Evolutionary conservation across 2,329 filamentous ascomycete genomes (phyloP).

Genomic region (Fusarium palustre): DNA sequence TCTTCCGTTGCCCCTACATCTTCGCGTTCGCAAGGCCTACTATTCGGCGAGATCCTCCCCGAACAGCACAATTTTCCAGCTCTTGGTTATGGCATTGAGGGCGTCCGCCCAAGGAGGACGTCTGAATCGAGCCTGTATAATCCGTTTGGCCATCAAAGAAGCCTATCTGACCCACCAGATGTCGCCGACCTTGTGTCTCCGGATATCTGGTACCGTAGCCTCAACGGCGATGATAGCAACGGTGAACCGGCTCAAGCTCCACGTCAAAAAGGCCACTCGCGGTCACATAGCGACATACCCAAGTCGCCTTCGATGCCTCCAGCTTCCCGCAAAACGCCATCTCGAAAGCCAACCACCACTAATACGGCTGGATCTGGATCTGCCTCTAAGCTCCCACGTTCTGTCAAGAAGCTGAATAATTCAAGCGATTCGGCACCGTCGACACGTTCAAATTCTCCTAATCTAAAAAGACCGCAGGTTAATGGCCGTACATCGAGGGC

Average conservation of each 20-base stretch:
- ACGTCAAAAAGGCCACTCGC: conserved; percentile 54
- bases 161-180: conserved; percentile 66
- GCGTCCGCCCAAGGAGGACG: conserved; percentile 67
- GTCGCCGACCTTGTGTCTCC: conserved; percentile 71
- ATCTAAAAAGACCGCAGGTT: conserved; percentile 56
- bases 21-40: conserved; percentile 62
- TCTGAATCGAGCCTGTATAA: conserved; percentile 77
- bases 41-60: conserved; percentile 82
- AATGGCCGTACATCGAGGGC: conserved; percentile 56
- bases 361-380: conserved; percentile 45
- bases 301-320: conserved; percentile 51
- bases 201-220: conserved; percentile 71
- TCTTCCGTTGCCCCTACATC: conserved; percentile 50
- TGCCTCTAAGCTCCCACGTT: conserved; percentile 60
- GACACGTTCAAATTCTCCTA: conserved; percentile 68
- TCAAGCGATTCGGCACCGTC: conserved; percentile 61
- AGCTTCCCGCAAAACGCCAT: conserved; percentile 50
- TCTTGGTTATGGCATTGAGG: conserved; percentile 71
- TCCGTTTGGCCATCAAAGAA: conserved; percentile 63
- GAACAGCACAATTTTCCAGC: conserved; percentile 64
- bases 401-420: conserved; percentile 58
- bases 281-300: conserved; percentile 72
- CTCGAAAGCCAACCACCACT: conserved; percentile 41
- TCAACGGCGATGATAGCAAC: conserved; percentile 44
- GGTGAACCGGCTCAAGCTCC: conserved; percentile 35